Base-by-base conservation (phyloP, 179 eudicot genomes). In the Actinidia arguta region DNA sequence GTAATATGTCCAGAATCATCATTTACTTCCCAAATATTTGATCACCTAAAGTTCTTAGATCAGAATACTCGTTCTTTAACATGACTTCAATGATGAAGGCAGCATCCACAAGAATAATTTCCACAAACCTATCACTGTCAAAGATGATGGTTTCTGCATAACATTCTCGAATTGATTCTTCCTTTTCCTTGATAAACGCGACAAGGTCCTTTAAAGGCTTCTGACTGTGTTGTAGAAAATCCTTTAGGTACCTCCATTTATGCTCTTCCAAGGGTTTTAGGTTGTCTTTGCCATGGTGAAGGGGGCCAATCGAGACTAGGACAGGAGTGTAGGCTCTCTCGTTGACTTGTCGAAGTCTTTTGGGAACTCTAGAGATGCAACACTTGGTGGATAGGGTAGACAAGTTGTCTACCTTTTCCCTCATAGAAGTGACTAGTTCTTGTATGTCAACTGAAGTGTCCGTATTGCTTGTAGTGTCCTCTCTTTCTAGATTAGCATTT, bases 11-110 rank as follows among this genome's bases (percentile, higher is more conserved):
- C 36, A 31, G 36, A 31, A 31, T 31, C 36, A 31, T 31, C 36
- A 31, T 31, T 31, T 1, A 2, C 36, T 31, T 31, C 36, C 2
- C 36, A 31, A 31, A 31, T 0, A 31, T 31, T 0, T 0, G 36
- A 31, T 31, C 36, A 31, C 36, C 36, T 31, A 2, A 31, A 31
- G 36, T 31, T 31, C 1, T 31, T 31, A 31, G 36, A 31, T 31
- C 1, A 2, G 36, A 31, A 31, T 31, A 1, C 36, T 31, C 2
- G 36, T 31, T 0, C 36, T 31, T 84, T 42, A 81, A 72, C 50
- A 87, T 82, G 82, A 87, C 81, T 81, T 85, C 88, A 6, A 87
- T 85, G 9, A 87, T 68, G 58, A 87, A 87, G 68, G 6, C 12
- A 25, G 36, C 27, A 4, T 63, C 17, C 36, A 63, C 39, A 25